phyloP scores from a whole-genome alignment of 352 stramenopile species.

The Sclerospora graminicola region DNA sequence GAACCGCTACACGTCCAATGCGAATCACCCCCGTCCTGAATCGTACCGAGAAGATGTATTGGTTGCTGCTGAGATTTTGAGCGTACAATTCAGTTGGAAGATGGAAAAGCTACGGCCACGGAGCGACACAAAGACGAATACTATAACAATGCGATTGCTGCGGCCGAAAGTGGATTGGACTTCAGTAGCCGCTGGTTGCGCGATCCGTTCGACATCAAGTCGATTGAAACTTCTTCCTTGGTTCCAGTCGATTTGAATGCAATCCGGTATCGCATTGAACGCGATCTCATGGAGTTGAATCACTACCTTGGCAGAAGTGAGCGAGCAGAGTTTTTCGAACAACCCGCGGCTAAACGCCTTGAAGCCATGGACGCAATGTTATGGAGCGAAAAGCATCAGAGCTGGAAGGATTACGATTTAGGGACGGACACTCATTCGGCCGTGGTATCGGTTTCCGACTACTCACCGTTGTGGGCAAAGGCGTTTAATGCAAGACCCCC shows the following conservation, averaged over 20 bases:
- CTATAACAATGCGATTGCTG: too few species aligned
- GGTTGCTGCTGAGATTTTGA: conserved; percentile 52
- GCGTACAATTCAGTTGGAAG: too few species aligned
- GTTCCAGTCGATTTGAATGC: conserved; percentile 82
- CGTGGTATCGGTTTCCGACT: too few species aligned
- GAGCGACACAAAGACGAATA: too few species aligned
- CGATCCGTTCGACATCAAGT: conserved; percentile 49
- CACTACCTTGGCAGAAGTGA: conserved; percentile 27
- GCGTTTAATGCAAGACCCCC: too few species aligned
- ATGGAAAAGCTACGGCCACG: too few species aligned
- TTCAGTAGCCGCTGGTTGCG: conserved; percentile 83
- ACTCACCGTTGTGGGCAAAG: too few species aligned
- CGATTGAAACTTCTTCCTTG: conserved; percentile 57
- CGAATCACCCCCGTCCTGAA: too few species aligned
- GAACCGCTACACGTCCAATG: conserved; percentile 71
- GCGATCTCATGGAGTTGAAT: conserved; percentile 63
- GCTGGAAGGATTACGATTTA: too few species aligned
- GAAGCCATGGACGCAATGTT: conserved; percentile 60
- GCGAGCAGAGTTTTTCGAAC: conserved; percentile 34
- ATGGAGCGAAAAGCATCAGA: conserved; percentile 49
- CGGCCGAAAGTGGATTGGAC: conserved; percentile 86
- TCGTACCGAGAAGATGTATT: conserved; percentile 77
- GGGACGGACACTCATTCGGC: too few species aligned
- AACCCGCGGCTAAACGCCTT: conserved; percentile 24
- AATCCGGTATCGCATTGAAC: conserved; percentile 71